Base-by-base conservation (phyloP, 2,329 filamentous ascomycete genomes). In the Amauroascus verrucosus region DNA sequence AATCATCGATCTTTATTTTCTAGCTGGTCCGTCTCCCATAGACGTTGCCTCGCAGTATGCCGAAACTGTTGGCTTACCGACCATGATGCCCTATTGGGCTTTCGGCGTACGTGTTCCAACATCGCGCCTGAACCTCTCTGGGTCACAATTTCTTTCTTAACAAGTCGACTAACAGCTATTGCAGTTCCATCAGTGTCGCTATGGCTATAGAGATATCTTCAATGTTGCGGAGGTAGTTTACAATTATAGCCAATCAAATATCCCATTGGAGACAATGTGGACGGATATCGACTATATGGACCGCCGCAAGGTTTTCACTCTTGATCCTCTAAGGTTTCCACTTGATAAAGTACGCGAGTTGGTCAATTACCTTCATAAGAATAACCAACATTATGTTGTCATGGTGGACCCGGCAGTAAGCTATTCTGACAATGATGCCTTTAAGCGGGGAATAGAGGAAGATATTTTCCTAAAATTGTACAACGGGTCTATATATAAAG, bases 1-100 rank as follows among this genome's bases (percentile, higher is more conserved):
- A 3, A 76, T 88, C 18, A 63, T 90, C 2, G 86, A 88, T 64
- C 76, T 83, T 51, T 82, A 82, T 62, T 82, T 83, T 59, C 57
- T 82, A 6, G 71, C 77, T 3, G 80, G 79, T 0, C 77, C 78
- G 0, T 71, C 68, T 0, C 76, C 79, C 0, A 62, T 75, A 13
- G 74, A 79, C 5, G 77, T 81, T 1, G 67, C 77, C 1, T 67
- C 70, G 58, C 79, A 82, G 59, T 82, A 82, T 58, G 70, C 76
- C 2, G 71, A 76, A 54, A 65, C 81, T 35, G 70, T 72, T 7
- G 77, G 75, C 0, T 60, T 73, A 1, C 76, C 79, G 0, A 69
- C 75, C 3, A 79, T 82, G 75, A 73, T 77, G 63, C 77, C 78
- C 0, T 83, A 83, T 63, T 82, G 77, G 76, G 71, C 72, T 0